These are phyloP conservation scores for Aspergillus aculeatus DNA, from an alignment of 2,329 filamentous ascomycete species.

Conservation along the genomic window DNA sequence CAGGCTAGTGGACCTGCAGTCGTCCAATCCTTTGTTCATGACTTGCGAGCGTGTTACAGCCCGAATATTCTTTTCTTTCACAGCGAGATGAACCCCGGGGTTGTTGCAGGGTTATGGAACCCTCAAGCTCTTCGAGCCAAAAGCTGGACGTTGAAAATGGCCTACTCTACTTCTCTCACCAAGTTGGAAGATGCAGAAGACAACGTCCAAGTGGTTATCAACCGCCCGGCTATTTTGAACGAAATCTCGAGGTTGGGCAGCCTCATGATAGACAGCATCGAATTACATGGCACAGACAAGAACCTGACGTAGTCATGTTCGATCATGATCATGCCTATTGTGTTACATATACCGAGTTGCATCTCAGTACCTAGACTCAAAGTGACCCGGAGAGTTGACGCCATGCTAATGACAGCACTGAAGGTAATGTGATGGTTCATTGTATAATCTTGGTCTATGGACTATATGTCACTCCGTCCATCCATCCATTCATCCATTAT, in stretches of 20 bases:
- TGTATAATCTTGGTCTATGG: constrained; percentile 18
- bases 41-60: constrained; percentile 66
- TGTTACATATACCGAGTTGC: no score
- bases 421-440: constrained; percentile 7
- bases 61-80: constrained; percentile 77
- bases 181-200: constrained; percentile 12
- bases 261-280: constrained; percentile 66
- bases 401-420: neutral
- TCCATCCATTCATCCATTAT: neutral
- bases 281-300: constrained; percentile 43
- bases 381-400: neutral
- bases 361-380: no score
- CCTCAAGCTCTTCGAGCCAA: constrained; percentile 43
- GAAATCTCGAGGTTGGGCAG: constrained; percentile 53
- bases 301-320: constrained; percentile 6
- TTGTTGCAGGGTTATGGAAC: constrained; percentile 66
- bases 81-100: constrained; percentile 57
- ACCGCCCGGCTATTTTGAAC: constrained; percentile 42
- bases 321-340: neutral
- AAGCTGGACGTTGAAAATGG: constrained; percentile 37
- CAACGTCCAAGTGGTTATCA: constrained; percentile 33
- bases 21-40: constrained; percentile 61
- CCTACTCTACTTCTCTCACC: constrained; percentile 37
- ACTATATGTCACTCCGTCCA: constrained; percentile 19
- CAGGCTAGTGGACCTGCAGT: constrained; percentile 59